A percentile compares a stretch with the other conserved stretches of the same genome.
phyloP scores from a whole-genome alignment of 495 filamentous ascomycete species.

The Penicillium canescens region DNA sequence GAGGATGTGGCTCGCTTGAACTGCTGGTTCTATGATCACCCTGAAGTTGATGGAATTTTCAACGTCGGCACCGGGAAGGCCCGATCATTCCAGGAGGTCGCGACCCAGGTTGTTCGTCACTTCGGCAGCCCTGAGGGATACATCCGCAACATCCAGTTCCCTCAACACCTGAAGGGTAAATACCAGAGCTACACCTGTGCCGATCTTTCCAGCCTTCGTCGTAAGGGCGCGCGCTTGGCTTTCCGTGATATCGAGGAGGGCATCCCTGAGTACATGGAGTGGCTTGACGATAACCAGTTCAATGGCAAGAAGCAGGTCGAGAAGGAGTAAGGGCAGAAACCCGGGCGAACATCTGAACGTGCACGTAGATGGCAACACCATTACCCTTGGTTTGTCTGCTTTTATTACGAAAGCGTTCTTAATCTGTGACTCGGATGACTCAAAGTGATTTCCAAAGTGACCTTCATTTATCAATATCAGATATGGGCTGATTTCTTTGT shows the following conservation, averaged over 20 bases:
- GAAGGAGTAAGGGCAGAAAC: too few species aligned
- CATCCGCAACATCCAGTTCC: neutral
- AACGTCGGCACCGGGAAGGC: slow-evolving; percentile 6
- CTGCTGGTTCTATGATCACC: slow-evolving; percentile 9
- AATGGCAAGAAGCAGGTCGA: too few species aligned
- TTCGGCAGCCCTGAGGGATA: slow-evolving; percentile 1
- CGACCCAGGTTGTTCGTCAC: neutral
- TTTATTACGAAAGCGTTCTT: too few species aligned
- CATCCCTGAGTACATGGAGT: neutral
- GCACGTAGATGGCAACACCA: too few species aligned
- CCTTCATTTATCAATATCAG: too few species aligned
- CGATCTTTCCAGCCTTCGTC: slow-evolving; percentile 3
- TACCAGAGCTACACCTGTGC: slow-evolving; percentile 4
- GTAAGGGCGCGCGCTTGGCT: neutral
- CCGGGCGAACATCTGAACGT: too few species aligned
- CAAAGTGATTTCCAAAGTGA: too few species aligned
- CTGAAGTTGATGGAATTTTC: slow-evolving; percentile 1
- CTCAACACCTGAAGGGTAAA: neutral
- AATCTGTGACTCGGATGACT: too few species aligned
- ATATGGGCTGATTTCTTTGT: too few species aligned
- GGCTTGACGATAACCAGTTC: neutral
- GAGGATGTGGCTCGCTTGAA: slow-evolving; percentile 6
- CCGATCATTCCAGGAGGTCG: neutral
- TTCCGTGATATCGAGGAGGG: slow-evolving; percentile 3
- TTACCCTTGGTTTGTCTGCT: too few species aligned